Evolutionary conservation across 257 asterid species (phyloP), one percentile per base, ranked within the genome.

Genomic region (Lycium ferocissimum): DNA sequence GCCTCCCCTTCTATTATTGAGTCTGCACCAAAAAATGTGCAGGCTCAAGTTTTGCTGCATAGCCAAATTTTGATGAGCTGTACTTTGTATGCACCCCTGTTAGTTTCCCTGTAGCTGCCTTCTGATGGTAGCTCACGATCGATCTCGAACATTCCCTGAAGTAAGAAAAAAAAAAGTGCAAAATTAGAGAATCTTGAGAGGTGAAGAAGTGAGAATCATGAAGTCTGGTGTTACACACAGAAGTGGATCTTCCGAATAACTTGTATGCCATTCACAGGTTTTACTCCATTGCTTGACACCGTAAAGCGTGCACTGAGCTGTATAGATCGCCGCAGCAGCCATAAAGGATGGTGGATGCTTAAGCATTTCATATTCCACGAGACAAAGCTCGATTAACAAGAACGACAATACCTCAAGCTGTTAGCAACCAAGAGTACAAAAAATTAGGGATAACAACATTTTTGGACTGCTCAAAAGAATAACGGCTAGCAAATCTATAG

Each of bases 361-460:
- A 3, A 94, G 88, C 98, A 94, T 96, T 76, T 93, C 97, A 75
- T 92, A 94, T 86, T 96, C 98, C 92, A 94, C 96, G 2, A 94
- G 91, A 59, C 98, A 92, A 18, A 93, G 95, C 93, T 96, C 98
- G 6, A 92, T 92, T 92, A 96, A 84, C 95, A 91, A 95, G 90
- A 94, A 92, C 0, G 99, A 90, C 58, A 96, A 86, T 17, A 86
- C 83, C 92, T 96, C 97, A 10, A 96, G 91, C 97, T 94, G 94
- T 86, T 79, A 53, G 18, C 62, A 84, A 10, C 2, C 1, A 7
- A 45, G 43, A 33, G 8, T 59, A 15, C 6, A 40, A 26, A 5
- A 17, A 59, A 7, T 59, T 56, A 63, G 70, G 10, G 45, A 40
- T 40, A 40, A 40, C 3, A 3, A 40, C 7, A 5, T 40, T 40